These are phyloP conservation scores for Andrographis paniculata DNA, from an alignment of 305 asterid species.

Conservation along the genomic window DNA sequence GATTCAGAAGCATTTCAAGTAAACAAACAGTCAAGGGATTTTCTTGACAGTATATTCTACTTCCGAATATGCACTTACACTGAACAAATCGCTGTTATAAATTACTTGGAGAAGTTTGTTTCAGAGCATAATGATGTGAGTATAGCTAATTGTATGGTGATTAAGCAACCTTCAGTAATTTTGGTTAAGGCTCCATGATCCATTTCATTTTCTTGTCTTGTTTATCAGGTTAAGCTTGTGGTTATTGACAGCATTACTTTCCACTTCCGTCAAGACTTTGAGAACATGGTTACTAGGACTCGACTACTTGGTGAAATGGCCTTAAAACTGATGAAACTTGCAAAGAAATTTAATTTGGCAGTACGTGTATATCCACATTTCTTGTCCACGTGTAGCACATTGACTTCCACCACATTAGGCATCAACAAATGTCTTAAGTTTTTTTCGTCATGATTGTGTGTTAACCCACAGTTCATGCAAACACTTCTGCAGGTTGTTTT, in stretches of 20 bases:
- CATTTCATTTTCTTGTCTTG: constrained; percentile 10
- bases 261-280: constrained; percentile 96
- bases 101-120: constrained; percentile 78
- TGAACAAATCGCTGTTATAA: constrained; percentile 78
- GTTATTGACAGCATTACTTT: constrained; percentile 83
- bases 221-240: constrained; percentile 77
- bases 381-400: background rate
- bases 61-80: constrained; percentile 86
- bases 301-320: constrained; percentile 84
- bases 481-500: constrained; percentile 57
- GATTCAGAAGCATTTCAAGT: constrained; percentile 34
- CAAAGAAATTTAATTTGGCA: constrained; percentile 67
- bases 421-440: background rate
- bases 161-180: background rate
- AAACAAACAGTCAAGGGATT: constrained; percentile 49
- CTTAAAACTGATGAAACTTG: constrained; percentile 84
- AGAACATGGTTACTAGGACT: constrained; percentile 91
- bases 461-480: constrained; percentile 3
- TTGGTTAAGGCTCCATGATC: constrained; percentile 9
- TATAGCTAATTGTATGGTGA: constrained; percentile 20
- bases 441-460: background rate
- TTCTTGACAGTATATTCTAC: constrained; percentile 70
- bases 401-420: background rate
- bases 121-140: constrained; percentile 82
- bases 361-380: constrained; percentile 39